Evolutionary conservation across 1,139 yeast species (phyloP).

Genomic region (Magnusiomyces tetraspermus): DNA sequence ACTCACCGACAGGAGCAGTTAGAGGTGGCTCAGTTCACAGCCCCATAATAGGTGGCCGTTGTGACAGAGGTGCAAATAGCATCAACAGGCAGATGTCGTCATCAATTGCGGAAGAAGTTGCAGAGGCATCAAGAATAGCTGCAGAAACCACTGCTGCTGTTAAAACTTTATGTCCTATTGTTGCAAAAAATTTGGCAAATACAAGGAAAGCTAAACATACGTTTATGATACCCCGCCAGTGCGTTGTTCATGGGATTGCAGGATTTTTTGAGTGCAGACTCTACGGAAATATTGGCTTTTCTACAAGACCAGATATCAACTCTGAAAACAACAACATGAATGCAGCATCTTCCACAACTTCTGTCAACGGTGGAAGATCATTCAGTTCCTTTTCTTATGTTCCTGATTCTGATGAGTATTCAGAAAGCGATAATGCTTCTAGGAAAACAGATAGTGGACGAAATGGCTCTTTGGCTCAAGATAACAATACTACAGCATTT

Average conservation of each 20-base stretch:
- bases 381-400: not conserved
- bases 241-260: conserved; percentile 58
- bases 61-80: not conserved
- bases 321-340: not conserved
- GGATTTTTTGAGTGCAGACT: conserved; percentile 67
- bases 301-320: conserved; percentile 42
- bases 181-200: conserved; percentile 24
- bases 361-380: not conserved
- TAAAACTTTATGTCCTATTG: not conserved
- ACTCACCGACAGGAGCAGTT: not conserved
- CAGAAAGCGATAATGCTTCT: not conserved
- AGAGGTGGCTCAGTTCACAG: not conserved
- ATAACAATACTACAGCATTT: conserved; percentile 16
- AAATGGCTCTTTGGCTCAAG: not conserved
- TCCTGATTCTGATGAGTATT: not conserved
- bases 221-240: conserved; percentile 37
- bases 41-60: too few species aligned
- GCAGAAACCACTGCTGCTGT: not conserved
- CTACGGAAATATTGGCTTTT: conserved; percentile 48
- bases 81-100: not conserved
- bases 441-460: not conserved
- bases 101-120: not conserved
- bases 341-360: not conserved
- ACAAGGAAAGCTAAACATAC: conserved; percentile 29
- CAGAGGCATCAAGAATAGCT: not conserved